phyloP scores from a whole-genome alignment of 768 basidiomycete genomes.

The Rhizopogon salebrosus region DNA sequence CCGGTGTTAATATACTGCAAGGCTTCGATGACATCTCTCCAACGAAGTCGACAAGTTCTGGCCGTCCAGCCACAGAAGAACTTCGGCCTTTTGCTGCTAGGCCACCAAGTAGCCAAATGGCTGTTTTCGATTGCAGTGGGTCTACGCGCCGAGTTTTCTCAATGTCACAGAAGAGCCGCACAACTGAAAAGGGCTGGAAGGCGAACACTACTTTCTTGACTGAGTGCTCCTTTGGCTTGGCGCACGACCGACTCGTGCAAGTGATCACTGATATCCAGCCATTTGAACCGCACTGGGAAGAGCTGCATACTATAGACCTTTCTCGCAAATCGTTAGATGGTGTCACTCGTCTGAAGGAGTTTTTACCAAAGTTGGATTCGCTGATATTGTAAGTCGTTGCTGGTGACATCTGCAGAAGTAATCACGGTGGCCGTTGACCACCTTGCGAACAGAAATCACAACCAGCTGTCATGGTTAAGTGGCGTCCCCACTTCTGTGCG shows the following conservation, averaged over 20 bases:
- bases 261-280: slow-evolving; percentile 94
- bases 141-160: slow-evolving; percentile 40
- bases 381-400: slow-evolving; percentile 62
- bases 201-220: slow-evolving; percentile 75
- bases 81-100: slow-evolving; percentile 42
- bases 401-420: slow-evolving; percentile 3
- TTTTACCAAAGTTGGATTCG: slow-evolving; percentile 74
- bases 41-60: slow-evolving; percentile 46
- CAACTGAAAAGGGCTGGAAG: slow-evolving; percentile 26
- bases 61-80: slow-evolving; percentile 37
- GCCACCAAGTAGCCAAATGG: slow-evolving; percentile 31
- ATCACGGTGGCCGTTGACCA: slow-evolving; percentile 11
- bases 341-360: slow-evolving; percentile 77
- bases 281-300: slow-evolving; percentile 93
- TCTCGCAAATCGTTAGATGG: slow-evolving; percentile 54
- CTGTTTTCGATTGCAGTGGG: slow-evolving; percentile 13
- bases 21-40: slow-evolving; percentile 49
- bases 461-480: slow-evolving; percentile 75
- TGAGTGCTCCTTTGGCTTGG: slow-evolving; percentile 92
- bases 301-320: slow-evolving; percentile 68
- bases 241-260: slow-evolving; percentile 87
- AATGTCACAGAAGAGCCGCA: slow-evolving; percentile 35
- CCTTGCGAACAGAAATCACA: slow-evolving; percentile 50
- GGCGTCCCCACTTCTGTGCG: slow-evolving; percentile 68
- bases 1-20: slow-evolving; percentile 9